These are phyloP conservation scores for Ceratobasidium sp. DNA, from an alignment of 1,284 basidiomycete genomes.

Conservation along the genomic window DNA sequence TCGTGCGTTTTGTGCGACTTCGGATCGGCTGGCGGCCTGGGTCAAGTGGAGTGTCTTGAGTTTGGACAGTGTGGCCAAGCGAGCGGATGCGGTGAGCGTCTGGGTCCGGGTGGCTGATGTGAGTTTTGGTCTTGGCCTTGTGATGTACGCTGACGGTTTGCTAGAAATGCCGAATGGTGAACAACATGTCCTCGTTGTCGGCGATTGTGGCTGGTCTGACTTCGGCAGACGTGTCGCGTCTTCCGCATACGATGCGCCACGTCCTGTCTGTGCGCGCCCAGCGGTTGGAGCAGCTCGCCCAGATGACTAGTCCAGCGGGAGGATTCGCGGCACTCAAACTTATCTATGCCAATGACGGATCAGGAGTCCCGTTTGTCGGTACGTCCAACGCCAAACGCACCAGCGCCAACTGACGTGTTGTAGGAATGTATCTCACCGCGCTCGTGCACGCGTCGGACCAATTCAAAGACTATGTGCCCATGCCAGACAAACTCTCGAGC, in stretches of 20 bases:
- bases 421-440: conserved; percentile 64
- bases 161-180: conserved; percentile 68
- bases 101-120: conserved; percentile 82
- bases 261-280: conserved; percentile 53
- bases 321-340: conserved; percentile 64
- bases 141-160: not conserved
- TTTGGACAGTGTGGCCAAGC: conserved; percentile 57
- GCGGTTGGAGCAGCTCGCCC: conserved; percentile 58
- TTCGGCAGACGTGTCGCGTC: conserved; percentile 61
- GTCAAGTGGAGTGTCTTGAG: conserved; percentile 67
- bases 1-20: conserved; percentile 62
- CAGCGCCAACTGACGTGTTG: not conserved
- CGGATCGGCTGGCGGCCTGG: conserved; percentile 68
- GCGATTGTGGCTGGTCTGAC: conserved; percentile 69
- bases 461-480: conserved; percentile 53
- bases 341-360: conserved; percentile 59
- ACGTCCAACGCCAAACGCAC: not conserved
- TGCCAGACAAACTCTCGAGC: conserved; percentile 9
- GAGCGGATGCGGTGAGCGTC: conserved; percentile 67
- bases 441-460: conserved; percentile 63
- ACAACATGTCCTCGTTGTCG: conserved; percentile 72
- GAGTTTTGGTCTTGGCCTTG: conserved; percentile 41
- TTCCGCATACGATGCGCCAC: conserved; percentile 73
- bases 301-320: conserved; percentile 63
- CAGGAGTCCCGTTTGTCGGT: conserved; percentile 65